These are phyloP conservation scores for Nicotiana obtusifolia DNA, from an alignment of 257 asterid species.

Conservation along the genomic window DNA sequence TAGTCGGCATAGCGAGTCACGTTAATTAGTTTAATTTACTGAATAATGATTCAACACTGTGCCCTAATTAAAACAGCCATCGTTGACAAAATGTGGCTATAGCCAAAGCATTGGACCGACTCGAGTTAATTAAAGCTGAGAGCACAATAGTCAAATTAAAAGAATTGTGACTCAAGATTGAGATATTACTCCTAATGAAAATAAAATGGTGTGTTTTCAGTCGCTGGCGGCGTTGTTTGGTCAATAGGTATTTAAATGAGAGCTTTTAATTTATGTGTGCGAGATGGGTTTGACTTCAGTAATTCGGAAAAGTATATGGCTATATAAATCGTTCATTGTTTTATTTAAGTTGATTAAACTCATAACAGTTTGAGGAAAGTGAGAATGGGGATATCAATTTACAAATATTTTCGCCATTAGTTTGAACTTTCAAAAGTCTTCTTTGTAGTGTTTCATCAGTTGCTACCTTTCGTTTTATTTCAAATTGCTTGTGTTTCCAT, in stretches of 20 bases:
- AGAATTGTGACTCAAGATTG: background rate
- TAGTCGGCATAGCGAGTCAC: background rate
- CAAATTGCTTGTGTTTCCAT: background rate
- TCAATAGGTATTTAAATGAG: background rate
- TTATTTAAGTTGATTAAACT: too few relatives aligned
- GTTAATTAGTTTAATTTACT: background rate
- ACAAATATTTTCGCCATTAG: background rate
- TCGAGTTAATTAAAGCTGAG: background rate
- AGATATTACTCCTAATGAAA: background rate
- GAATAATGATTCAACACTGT: background rate
- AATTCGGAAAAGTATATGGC: too few relatives aligned
- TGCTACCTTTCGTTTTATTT: background rate
- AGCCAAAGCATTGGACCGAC: conserved; percentile 3
- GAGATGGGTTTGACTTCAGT: background rate
- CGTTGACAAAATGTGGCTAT: background rate
- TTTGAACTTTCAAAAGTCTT: background rate
- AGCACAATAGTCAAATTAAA: background rate
- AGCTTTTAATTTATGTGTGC: background rate
- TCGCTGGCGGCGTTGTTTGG: background rate
- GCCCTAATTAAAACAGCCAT: background rate
- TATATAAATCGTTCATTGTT: too few relatives aligned
- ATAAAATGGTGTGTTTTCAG: background rate
- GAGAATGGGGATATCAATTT: background rate
- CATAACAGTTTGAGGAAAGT: background rate
- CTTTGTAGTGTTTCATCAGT: background rate